Percentiles rank a stretch among this genome's conserved stretches.
These are phyloP conservation scores for Yamadazyma sp. DNA, from an alignment of 1,139 yeast species.

Conservation along the genomic window DNA sequence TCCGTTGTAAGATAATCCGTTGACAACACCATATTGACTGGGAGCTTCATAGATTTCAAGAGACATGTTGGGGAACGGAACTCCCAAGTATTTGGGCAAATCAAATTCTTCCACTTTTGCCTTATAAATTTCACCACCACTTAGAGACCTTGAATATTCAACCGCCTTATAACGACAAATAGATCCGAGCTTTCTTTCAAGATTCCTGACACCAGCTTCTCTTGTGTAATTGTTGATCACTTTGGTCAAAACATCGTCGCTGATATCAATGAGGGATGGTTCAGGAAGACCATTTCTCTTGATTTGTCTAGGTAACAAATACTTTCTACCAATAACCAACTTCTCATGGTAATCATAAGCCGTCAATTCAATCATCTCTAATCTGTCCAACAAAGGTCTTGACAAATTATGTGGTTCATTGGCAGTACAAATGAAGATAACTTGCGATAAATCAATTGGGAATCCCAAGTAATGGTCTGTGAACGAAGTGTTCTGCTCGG, in stretches of 20 bases:
- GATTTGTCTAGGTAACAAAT: conserved; percentile 78
- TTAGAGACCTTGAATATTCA: conserved; percentile 54
- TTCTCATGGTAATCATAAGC: conserved; percentile 86
- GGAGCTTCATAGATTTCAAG: conserved; percentile 28
- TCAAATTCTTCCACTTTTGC: conserved; percentile 42
- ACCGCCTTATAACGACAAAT: conserved; percentile 83
- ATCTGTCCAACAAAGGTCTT: conserved; percentile 79
- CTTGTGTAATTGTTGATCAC: conserved; percentile 73
- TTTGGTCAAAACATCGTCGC: conserved; percentile 54
- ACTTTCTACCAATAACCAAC: conserved; percentile 66
- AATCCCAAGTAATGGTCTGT: conserved; percentile 86
- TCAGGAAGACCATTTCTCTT: conserved; percentile 65
- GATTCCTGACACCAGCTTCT: conserved; percentile 84
- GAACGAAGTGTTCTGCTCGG: conserved; percentile 81
- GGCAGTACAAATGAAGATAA: conserved; percentile 88
- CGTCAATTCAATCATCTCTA: conserved; percentile 77
- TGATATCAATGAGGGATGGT: conserved; percentile 36
- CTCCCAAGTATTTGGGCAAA: conserved; percentile 52
- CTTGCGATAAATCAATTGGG: conserved; percentile 83
- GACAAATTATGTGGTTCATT: conserved; percentile 75
- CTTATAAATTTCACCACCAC: conserved; percentile 24
- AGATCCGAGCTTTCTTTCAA: conserved; percentile 71
- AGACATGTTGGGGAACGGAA: conserved; percentile 40
- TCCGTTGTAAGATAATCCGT: conserved; percentile 85
- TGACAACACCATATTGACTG: conserved; percentile 70